Base-by-base conservation (phyloP, 73 alveolate species). In the Tetrahymena elliotti region DNA sequence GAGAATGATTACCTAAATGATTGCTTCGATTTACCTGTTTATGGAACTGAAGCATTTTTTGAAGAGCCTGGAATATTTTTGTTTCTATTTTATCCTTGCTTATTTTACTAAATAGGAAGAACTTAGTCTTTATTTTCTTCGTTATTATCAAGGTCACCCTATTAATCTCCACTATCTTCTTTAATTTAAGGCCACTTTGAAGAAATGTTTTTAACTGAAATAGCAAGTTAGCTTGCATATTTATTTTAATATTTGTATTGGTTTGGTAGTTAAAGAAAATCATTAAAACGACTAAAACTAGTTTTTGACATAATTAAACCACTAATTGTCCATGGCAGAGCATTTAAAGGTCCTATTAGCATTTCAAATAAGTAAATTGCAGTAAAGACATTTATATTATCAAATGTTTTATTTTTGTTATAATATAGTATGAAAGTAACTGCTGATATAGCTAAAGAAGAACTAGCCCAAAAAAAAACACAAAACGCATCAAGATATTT, bases 301-400 rank as follows among this genome's bases (percentile, higher is more conserved):
- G 88, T 93, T 37, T 39, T 94, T n/a, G 95, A 84, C 93, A 84
- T 94, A 4, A 94, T 94, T 34, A 94, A 27, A 35, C 93, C 35
- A 88, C 93, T 94, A 24, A 94, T 38, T 18, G 93, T 84, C 93
- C 93, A 88, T 40, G 96, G 96, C 18, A 94, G 22, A 24, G 93
- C 96, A 38, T 94, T 93, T 47, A 94, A 16, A 0, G 96, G 96
- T 52, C 93, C 83, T 40, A 94, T 94, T 5, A 94, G 38, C 83
- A 94, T 84, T 38, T 94, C 93, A 53, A 94, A 94, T 41, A 94
- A 84, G 35, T 94, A 94, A 88, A 94, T 94, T 4, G 93, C 93
- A 27, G 96, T 94, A 22, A 94, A 94, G 16, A 94, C 95, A 35
- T 94, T 94, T 0, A 94, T 94, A 22, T 88, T 40, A 33, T 84